A percentile compares a stretch with the other conserved stretches of the same genome.
Evolutionary conservation across 2,329 filamentous ascomycete species (phyloP).

Genomic region (Dactylellina haptotyla): DNA sequence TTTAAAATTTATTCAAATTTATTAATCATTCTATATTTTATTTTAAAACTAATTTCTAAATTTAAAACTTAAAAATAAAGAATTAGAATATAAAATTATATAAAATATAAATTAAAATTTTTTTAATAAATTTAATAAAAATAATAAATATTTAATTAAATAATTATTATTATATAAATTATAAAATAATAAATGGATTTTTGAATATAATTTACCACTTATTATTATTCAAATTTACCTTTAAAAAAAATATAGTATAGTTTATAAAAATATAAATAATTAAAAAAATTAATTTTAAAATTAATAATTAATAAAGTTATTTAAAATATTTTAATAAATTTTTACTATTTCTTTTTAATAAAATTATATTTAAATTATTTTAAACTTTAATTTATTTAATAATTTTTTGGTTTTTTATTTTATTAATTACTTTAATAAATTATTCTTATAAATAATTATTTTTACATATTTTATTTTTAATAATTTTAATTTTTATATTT

Average conservation of each 20-base stretch:
- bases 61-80: not conserved
- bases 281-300: not conserved
- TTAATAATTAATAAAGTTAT: not conserved
- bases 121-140: conserved; percentile 2
- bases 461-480: no score
- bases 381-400: not conserved
- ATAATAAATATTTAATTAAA: conserved; percentile 21
- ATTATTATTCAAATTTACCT: not conserved
- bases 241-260: not conserved
- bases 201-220: not conserved
- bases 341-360: not conserved
- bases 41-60: not conserved
- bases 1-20: not conserved
- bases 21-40: conserved; percentile 2
- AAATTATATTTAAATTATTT: not conserved
- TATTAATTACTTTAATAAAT: no score
- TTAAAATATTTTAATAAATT: no score
- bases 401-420: no score
- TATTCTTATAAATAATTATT: no score
- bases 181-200: not conserved
- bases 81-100: conserved; percentile 3
- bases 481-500: no score
- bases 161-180: conserved; percentile 2
- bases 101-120: conserved; percentile 13
- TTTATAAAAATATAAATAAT: not conserved